A percentile compares a stretch with the other conserved stretches of the same genome.
Conservation (phyloP, 306 rosid species). For the Trifolium subterraneum region DNA sequence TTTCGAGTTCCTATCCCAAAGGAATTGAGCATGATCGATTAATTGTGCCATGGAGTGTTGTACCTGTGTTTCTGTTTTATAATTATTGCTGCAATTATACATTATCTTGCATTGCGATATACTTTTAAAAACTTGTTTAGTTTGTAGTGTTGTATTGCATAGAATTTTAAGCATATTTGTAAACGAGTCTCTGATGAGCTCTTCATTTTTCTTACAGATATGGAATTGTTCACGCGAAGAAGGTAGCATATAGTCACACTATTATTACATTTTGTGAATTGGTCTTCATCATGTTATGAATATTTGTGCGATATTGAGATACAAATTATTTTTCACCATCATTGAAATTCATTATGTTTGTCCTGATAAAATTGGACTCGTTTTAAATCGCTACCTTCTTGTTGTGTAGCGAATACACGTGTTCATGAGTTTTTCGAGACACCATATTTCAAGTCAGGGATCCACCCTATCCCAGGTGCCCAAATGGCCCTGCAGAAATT, state of each 20-base stretch:
- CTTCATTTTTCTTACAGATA: constrained; percentile 70
- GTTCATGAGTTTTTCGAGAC: constrained; percentile 90
- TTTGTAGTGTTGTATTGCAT: constrained; percentile 1
- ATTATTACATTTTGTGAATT: constrained; percentile 23
- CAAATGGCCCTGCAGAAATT: constrained; percentile 67
- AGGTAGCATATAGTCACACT: constrained; percentile 53
- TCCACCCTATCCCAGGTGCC: constrained; percentile 88
- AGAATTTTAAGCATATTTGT: constrained; percentile 11
- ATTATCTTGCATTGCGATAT: background rate
- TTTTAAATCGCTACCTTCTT: constrained; percentile 19
- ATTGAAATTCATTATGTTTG: background rate
- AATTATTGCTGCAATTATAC: background rate
- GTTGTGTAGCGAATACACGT: constrained; percentile 68
- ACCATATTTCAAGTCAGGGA: constrained; percentile 81
- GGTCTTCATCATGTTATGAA: constrained; percentile 28
- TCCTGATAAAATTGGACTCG: background rate
- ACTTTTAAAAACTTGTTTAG: constrained; percentile 1
- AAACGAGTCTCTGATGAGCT: constrained; percentile 46
- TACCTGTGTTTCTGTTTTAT: background rate
- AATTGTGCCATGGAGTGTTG: constrained; percentile 14
- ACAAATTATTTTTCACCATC: constrained; percentile 19
- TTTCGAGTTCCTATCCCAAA: background rate
- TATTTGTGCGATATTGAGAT: background rate
- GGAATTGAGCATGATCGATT: background rate
- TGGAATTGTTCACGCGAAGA: constrained; percentile 95